A percentile compares a stretch with the other conserved stretches of the same genome.
Evolutionary conservation across 2,329 filamentous ascomycete genomes (phyloP).

Genomic region (Monosporascus sp.): DNA sequence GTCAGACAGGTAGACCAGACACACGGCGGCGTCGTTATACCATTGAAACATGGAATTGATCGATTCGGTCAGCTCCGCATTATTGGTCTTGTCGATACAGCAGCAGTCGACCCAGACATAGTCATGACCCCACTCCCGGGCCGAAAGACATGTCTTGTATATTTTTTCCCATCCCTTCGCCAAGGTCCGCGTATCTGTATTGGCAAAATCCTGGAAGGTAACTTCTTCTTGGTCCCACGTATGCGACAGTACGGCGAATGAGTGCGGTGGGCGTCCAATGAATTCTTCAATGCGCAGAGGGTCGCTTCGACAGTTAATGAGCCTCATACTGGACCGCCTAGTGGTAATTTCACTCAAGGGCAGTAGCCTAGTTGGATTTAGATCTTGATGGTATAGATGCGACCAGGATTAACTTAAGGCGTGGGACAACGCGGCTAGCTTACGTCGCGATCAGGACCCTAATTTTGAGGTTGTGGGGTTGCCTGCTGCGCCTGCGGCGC

Average conservation of each 20-base stretch:
- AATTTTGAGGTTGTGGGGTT: too few species aligned
- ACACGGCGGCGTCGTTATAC: constrained; percentile 1
- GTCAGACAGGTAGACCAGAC: constrained; percentile 2
- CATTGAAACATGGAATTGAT: constrained; percentile 5
- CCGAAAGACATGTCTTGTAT: neutral
- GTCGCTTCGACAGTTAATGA: neutral
- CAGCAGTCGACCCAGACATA: constrained; percentile 1
- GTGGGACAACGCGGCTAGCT: too few species aligned
- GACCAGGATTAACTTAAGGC: too few species aligned
- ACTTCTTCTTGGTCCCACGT: neutral
- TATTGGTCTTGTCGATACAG: constrained; percentile 5
- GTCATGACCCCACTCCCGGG: neutral
- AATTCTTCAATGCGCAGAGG: neutral
- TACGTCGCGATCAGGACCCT: too few species aligned
- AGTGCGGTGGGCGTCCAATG: neutral
- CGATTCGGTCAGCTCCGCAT: constrained; percentile 2
- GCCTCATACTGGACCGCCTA: neutral
- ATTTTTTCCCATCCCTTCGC: neutral
- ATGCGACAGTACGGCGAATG: neutral
- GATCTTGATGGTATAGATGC: too few species aligned
- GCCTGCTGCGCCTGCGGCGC: too few species aligned
- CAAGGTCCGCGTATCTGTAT: neutral
- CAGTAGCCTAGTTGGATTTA: too few species aligned
- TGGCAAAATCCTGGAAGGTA: neutral
- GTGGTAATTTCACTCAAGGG: too few species aligned